Conservation (phyloP, 164 flowering plant genomes). For the Nymphaea colorata region DNA sequence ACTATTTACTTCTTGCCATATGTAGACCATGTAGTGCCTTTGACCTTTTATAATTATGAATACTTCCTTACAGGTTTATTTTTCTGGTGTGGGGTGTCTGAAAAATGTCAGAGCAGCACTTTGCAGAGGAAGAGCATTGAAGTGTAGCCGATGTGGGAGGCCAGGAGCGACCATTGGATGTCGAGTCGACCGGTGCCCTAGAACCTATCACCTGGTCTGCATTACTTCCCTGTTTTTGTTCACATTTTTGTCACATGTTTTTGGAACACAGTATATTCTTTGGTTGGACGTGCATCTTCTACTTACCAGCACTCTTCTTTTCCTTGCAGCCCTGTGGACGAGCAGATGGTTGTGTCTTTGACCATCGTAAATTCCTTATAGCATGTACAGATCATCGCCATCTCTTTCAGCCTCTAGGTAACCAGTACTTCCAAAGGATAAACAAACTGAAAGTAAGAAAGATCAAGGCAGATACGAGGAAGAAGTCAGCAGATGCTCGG, state of each 20-base stretch:
- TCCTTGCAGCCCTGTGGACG: conserved; percentile 89
- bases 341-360: conserved; percentile 77
- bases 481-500: conserved; percentile 67
- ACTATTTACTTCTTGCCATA: background rate
- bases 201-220: conserved; percentile 81
- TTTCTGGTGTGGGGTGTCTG: conserved; percentile 88
- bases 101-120: conserved; percentile 94
- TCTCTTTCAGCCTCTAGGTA: conserved; percentile 75
- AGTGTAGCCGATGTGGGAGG: conserved; percentile 94
- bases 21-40: background rate
- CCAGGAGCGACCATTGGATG: conserved; percentile 98
- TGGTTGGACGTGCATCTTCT: background rate
- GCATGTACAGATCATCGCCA: conserved; percentile 86
- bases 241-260: background rate
- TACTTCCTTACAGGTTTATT: conserved; percentile 62
- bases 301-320: conserved; percentile 3
- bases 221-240: conserved; percentile 1
- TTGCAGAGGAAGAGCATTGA: conserved; percentile 81
- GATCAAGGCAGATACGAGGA: conserved; percentile 65
- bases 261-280: background rate
- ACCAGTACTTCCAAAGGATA: conserved; percentile 24
- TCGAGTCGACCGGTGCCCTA: conserved; percentile 96
- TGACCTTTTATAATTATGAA: background rate
- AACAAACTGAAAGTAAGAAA: conserved; percentile 74
- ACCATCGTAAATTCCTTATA: conserved; percentile 94